Evolutionary conservation across 2,329 filamentous ascomycete genomes (phyloP).

Genomic region (Colletotrichum sp.): DNA sequence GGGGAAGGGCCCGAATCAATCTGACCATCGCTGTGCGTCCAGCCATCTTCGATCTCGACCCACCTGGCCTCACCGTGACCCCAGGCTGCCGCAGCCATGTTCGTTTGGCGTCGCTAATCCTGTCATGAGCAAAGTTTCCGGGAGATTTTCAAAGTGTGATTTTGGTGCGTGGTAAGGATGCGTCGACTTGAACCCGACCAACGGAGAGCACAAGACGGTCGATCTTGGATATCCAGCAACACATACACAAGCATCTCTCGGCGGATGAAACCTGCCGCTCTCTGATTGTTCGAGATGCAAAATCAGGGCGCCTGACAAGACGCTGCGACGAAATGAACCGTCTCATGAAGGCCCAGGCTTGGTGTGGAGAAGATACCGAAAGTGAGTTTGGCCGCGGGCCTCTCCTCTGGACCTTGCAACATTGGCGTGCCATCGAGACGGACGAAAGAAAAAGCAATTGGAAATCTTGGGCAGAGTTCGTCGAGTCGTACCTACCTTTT

Average conservation of each 20-base stretch:
- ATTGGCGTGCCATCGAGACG: not conserved
- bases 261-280: not conserved
- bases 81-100: not conserved
- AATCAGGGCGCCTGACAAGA: not conserved
- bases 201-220: not conserved
- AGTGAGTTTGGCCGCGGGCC: not conserved
- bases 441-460: not conserved
- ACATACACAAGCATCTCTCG: not conserved
- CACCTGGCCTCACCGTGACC: not conserved
- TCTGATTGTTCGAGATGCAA: not conserved
- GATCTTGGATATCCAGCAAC: not conserved
- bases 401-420: not conserved
- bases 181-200: not conserved
- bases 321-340: not conserved
- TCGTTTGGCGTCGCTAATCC: not conserved
- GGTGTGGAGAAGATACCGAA: not conserved
- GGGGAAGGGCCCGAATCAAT: not conserved
- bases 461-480: not conserved
- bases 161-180: not conserved
- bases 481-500: not conserved
- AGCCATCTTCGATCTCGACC: conserved; percentile 1
- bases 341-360: not conserved
- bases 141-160: not conserved
- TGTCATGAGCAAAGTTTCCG: not conserved
- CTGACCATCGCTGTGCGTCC: not conserved